phyloP scores from a whole-genome alignment of 163 green algal species.

The Coccomyxa subellipsoidea region DNA sequence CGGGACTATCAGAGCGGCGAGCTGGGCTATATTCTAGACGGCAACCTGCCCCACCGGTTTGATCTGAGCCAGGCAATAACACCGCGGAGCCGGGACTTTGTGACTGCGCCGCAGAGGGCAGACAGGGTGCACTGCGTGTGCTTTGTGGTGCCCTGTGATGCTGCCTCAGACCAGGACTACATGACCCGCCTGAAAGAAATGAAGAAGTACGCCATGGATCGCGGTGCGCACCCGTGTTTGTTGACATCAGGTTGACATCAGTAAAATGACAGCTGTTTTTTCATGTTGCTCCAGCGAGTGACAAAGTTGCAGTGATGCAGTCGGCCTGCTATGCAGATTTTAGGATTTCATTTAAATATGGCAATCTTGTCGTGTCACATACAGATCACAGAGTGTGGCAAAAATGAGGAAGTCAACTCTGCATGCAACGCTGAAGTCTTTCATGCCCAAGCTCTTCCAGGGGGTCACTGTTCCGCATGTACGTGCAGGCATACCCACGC shows the following conservation, averaged over 20 bases:
- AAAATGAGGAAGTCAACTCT: no score
- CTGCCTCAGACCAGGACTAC: neutral
- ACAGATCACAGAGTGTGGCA: no score
- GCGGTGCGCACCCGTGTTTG: neutral
- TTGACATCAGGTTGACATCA: no score
- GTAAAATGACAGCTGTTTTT: no score
- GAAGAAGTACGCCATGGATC: neutral
- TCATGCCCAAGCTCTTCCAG: no score
- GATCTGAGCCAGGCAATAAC: neutral
- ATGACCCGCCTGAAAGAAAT: neutral
- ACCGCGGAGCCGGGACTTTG: neutral
- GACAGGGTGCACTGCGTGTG: neutral
- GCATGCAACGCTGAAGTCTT: no score
- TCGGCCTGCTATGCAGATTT: no score
- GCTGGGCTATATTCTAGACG: neutral
- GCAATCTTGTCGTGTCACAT: no score
- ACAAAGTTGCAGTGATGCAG: no score
- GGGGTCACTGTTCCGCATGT: no score
- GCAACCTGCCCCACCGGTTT: neutral
- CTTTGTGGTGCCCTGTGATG: neutral
- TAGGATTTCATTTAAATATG: no score
- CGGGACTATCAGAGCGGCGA: neutral
- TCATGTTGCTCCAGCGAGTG: no score
- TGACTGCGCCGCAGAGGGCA: neutral
- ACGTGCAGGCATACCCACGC: neutral